Evolutionary conservation across 176 grass and related monocot species (phyloP), one percentile per base, ranked within the genome.

Genomic region (Musa troglodytarum): DNA sequence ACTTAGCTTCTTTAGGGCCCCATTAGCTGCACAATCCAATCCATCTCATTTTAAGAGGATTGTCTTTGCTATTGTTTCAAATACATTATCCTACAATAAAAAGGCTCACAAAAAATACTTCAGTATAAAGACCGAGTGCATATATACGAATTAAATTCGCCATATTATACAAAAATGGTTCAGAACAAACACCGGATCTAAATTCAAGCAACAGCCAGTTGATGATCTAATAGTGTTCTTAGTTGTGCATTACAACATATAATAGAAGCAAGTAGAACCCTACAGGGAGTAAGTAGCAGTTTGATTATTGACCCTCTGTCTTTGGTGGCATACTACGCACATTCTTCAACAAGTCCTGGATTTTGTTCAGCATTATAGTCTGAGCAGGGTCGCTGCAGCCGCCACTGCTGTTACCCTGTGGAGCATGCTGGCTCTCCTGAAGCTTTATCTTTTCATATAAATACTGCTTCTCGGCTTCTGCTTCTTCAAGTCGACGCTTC

Each of bases 281-380:
- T 63, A 14, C 6, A 2, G 5, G 10, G 11, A 50, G 67, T 69
- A 16, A 13, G 23, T 77, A 43, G 34, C 68, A 94, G 29, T 86
- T 90, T 16, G 84, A 78, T 77, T 64, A 76, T 22, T 75, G 86
- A 19, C 85, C 79, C 68, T 96, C 89, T 1, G 86, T 74, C 65
- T 85, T 91, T 12, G 83, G 50, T 50, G 84, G 59, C 71, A 76
- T 49, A 63, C 73, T 82, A 76, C 83, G 84, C 25, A 91, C 85
- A 52, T 91, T 96, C 86, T 96, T 96, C 75, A 92, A 80, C 80
- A 92, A 84, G 80, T 96, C 83, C 71, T 92, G 80, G 72, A 96
- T 96, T 68, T 89, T 92, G 77, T 81, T 89, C 85, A 96, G 80
- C 89, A 92, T 77, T 85, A 90, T 78, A 23, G 75, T 82, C 74